Evolutionary conservation across 352 stramenopile species (phyloP).

Genomic region (Phytopythium chamaehyphon): DNA sequence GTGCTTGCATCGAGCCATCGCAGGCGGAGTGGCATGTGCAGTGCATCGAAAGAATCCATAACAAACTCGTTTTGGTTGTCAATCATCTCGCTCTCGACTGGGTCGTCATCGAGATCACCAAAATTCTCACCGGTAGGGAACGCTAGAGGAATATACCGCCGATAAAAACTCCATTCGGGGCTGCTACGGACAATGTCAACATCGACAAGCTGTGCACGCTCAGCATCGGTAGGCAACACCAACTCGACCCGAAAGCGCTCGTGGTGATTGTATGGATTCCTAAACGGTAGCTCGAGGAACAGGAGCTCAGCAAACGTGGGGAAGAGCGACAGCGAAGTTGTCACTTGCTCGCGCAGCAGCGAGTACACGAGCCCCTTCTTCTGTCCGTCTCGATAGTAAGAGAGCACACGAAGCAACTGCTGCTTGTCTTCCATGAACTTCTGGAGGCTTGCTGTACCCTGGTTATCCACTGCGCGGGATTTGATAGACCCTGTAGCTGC

Average conservation of each 20-base stretch:
- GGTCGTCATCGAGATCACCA: constrained; percentile 13
- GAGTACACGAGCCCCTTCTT: constrained; percentile 92
- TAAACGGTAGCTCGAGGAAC: constrained; percentile 89
- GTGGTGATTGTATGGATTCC: constrained; percentile 90
- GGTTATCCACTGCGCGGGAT: constrained; percentile 18
- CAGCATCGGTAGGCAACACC: constrained; percentile 23
- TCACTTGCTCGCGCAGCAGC: constrained; percentile 89
- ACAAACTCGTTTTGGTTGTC: constrained; percentile 85
- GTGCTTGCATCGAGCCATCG: constrained; percentile 60
- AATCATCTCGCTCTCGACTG: constrained; percentile 93
- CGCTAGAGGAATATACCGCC: constrained; percentile 50
- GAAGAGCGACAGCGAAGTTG: constrained; percentile 75
- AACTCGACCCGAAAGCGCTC: constrained; percentile 90
- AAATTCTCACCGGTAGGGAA: constrained; percentile 20
- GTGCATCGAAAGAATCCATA: constrained; percentile 77
- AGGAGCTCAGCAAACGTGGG: constrained; percentile 72
- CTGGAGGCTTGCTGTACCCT: constrained; percentile 22
- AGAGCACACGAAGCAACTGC: constrained; percentile 85
- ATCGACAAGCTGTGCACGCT: constrained; percentile 34
- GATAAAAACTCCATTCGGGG: constrained; percentile 85
- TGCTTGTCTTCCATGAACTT: constrained; percentile 72
- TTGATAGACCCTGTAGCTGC: constrained; percentile 26
- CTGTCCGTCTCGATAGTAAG: constrained; percentile 92
- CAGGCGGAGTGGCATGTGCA: constrained; percentile 86
- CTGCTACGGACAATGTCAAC: constrained; percentile 77